Evolutionary conservation across 805 yeast species (phyloP).

Genomic region (Candida stauntonica): DNA sequence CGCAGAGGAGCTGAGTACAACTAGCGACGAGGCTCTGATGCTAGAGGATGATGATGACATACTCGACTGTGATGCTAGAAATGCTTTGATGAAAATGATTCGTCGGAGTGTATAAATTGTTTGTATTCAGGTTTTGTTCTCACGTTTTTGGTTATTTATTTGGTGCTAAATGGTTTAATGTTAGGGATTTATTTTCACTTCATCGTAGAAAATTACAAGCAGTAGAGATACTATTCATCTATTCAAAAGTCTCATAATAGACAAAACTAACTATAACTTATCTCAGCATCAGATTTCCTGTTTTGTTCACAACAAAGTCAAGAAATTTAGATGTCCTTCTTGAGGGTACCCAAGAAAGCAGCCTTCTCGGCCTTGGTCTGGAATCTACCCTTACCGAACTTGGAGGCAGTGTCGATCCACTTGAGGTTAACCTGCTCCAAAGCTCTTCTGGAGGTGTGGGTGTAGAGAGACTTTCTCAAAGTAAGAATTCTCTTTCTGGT

Average conservation of each 20-base stretch:
- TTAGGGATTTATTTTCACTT: neutral
- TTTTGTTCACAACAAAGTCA: constrained; percentile 8
- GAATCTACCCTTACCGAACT: constrained; percentile 99
- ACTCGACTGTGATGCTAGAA: constrained; percentile 27
- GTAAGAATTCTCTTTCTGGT: constrained; percentile 99
- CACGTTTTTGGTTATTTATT: neutral
- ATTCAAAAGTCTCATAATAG: too few relatives aligned
- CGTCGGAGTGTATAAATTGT: constrained; percentile 22
- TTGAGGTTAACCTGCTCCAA: constrained; percentile 93
- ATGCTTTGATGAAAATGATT: constrained; percentile 26
- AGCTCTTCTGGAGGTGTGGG: constrained; percentile 97
- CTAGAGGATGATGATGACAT: constrained; percentile 21
- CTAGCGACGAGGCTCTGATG: constrained; percentile 12
- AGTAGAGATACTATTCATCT: constrained; percentile 4
- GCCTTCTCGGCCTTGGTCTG: constrained; percentile 99
- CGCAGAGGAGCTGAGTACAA: constrained; percentile 7
- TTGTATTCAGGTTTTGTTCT: neutral
- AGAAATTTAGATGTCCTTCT: constrained; percentile 78
- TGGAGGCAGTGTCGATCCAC: constrained; percentile 99
- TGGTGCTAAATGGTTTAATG: neutral
- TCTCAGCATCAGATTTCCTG: constrained; percentile 4
- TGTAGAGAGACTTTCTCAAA: constrained; percentile 96
- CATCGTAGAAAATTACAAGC: neutral
- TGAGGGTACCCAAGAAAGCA: constrained; percentile 99
- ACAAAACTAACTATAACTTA: constrained; percentile 7